These are phyloP conservation scores for Fusarium sororula DNA, from an alignment of 2,329 filamentous ascomycete genomes.

Conservation along the genomic window DNA sequence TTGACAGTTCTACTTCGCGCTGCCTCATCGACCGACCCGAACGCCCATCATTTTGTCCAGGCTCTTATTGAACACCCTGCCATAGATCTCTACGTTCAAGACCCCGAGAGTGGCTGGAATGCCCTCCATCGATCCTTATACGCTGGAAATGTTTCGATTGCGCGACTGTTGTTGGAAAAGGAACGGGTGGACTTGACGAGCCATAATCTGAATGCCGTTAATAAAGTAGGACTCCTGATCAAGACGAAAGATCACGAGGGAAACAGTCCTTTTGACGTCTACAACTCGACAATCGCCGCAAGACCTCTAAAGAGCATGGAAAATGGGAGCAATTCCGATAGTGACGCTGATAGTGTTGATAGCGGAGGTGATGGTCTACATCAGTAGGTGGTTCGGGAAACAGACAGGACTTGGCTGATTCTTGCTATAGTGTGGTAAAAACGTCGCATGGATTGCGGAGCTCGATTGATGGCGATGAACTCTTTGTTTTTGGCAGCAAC, in stretches of 20 bases:
- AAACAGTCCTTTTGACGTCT: slow-evolving; percentile 93
- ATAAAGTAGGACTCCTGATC: slow-evolving; percentile 78
- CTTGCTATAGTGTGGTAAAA: slow-evolving; percentile 32
- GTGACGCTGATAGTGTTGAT: slow-evolving; percentile 65
- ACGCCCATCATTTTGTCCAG: slow-evolving; percentile 77
- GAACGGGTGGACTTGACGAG: slow-evolving; percentile 73
- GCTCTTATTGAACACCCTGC: slow-evolving; percentile 83
- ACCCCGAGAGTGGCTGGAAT: slow-evolving; percentile 95
- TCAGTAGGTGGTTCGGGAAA: slow-evolving; percentile 40
- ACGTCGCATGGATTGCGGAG: slow-evolving; percentile 23
- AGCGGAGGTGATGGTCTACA: slow-evolving; percentile 46
- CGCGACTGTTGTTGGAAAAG: slow-evolving; percentile 80
- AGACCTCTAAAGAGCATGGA: slow-evolving; percentile 68
- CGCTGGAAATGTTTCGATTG: slow-evolving; percentile 86
- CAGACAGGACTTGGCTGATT: slow-evolving; percentile 19
- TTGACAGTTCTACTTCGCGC: slow-evolving; percentile 86
- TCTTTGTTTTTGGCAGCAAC: slow-evolving; percentile 96
- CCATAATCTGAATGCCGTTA: slow-evolving; percentile 66
- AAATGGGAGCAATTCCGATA: slow-evolving; percentile 59
- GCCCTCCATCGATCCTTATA: slow-evolving; percentile 91
- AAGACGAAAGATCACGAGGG: slow-evolving; percentile 97
- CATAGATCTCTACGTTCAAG: slow-evolving; percentile 86
- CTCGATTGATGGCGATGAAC: slow-evolving; percentile 72
- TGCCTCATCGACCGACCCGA: slow-evolving; percentile 76
- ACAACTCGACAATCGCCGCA: slow-evolving; percentile 84